A percentile compares a stretch with the other conserved stretches of the same genome.
Conservation (phyloP, 495 filamentous ascomycete species). For the Penicillium psychrofluorescens region DNA sequence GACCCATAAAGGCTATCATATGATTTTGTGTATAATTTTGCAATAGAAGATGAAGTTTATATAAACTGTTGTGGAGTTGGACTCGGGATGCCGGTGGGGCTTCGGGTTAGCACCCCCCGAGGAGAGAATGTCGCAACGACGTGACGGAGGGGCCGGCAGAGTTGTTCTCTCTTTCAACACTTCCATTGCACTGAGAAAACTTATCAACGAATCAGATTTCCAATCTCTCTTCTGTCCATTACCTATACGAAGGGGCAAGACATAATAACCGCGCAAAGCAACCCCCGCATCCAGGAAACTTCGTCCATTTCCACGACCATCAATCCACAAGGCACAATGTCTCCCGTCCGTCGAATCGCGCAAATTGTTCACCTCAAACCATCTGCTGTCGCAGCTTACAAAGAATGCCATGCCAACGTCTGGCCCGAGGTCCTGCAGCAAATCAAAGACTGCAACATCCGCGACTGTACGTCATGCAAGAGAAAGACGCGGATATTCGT, state of each 20-base stretch:
- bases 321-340: constrained; percentile 9
- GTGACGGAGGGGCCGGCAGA: constrained; percentile 13
- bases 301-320: too few species aligned
- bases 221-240: background rate
- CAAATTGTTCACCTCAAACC: constrained; percentile 68
- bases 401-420: constrained; percentile 60
- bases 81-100: too few species aligned
- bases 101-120: constrained; percentile 28
- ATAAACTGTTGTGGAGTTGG: too few species aligned
- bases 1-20: too few species aligned
- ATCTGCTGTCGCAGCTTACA: constrained; percentile 56
- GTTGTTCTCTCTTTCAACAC: background rate
- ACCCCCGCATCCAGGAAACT: background rate
- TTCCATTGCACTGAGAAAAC: background rate
- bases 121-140: constrained; percentile 11
- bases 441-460: constrained; percentile 66
- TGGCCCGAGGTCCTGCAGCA: constrained; percentile 70
- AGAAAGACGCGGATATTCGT: background rate
- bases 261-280: background rate
- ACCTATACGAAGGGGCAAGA: background rate
- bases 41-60: too few species aligned
- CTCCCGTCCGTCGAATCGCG: constrained; percentile 44
- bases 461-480: constrained; percentile 46
- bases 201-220: background rate
- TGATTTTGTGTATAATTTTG: too few species aligned